Evolutionary conservation across 2,329 filamentous ascomycete genomes (phyloP), one percentile per base, ranked within the genome.

Genomic region (Pseudocercospora fuligena): DNA sequence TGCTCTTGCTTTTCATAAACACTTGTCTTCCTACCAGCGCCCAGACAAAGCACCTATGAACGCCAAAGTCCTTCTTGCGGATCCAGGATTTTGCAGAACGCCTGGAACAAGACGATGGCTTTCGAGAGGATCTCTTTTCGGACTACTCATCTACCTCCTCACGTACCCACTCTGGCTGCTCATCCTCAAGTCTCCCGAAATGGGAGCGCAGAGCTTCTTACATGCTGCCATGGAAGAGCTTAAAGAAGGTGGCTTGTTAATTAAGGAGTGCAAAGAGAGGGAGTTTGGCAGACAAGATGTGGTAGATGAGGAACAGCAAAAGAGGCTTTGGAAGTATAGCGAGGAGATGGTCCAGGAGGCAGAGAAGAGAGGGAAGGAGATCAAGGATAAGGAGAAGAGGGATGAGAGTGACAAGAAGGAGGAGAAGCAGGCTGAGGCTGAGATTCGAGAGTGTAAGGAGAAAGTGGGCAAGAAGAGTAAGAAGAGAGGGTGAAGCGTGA

Each of bases 51-150:
- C 92, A 57, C 93, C 93, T 0, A 90, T 90, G 82, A 97, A 93
- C 72, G 86, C 93, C 3, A 88, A 92, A 36, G 93, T 97, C 54
- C 84, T 97, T 59, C 86, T 97, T 66, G 92, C 94, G 1, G 94
- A 99, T 74, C 95, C 95, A 0, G 94, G 95, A 21, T 88, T 90
- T 70, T 87, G 89, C 25, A 88, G 95, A 61, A 98, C 94, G 8
- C 93, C 94, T 0, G 94, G 95, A 1, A 97, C 90, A 80, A 87
- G 92, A 53, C 87, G 93, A 65, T 98, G 93, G 90, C 82, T 99
- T 29, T 93, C 92, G 0, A 86, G 92, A 33, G 95, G 95, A 6
- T 92, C 92, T 2, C 83, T 99, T 0, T 89, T 88, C 85, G 94
- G 94, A 0, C 82, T 99, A 21, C 78, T 89, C 0, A 58, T 92